Conservation (phyloP, 257 asterid genomes). For the Solanum pinnatisectum region DNA sequence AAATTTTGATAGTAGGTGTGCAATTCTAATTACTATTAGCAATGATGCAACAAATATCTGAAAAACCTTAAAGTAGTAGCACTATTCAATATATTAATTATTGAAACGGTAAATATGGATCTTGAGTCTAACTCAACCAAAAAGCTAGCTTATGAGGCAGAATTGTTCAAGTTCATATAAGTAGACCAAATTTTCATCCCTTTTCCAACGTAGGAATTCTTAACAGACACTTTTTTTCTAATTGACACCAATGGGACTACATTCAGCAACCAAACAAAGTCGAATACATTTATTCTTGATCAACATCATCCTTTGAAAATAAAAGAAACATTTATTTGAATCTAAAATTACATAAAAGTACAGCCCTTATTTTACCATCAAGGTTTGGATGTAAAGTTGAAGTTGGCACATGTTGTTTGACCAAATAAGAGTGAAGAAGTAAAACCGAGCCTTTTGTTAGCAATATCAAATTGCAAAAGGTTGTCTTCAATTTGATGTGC, state of each 20-base stretch:
- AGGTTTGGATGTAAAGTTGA: constrained; percentile 12
- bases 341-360: not conserved
- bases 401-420: constrained; percentile 14
- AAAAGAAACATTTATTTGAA: not conserved
- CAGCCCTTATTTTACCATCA: not conserved
- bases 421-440: constrained; percentile 11
- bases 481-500: constrained; percentile 25
- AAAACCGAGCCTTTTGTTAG: constrained; percentile 16
- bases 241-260: not conserved
- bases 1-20: too few species aligned
- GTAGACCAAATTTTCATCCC: too few species aligned
- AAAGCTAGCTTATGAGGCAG: too few species aligned
- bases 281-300: not conserved
- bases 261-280: not conserved
- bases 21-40: too few species aligned
- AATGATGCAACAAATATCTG: too few species aligned
- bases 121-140: too few species aligned
- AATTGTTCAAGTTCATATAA: too few species aligned
- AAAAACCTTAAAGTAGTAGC: too few species aligned
- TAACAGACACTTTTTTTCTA: too few species aligned
- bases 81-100: too few species aligned
- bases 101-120: too few species aligned
- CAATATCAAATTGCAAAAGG: constrained; percentile 19
- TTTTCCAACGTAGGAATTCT: too few species aligned
- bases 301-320: not conserved